Evolutionary conservation across 2,329 filamentous ascomycete genomes (phyloP).

Genomic region (Epichloe elymi): DNA sequence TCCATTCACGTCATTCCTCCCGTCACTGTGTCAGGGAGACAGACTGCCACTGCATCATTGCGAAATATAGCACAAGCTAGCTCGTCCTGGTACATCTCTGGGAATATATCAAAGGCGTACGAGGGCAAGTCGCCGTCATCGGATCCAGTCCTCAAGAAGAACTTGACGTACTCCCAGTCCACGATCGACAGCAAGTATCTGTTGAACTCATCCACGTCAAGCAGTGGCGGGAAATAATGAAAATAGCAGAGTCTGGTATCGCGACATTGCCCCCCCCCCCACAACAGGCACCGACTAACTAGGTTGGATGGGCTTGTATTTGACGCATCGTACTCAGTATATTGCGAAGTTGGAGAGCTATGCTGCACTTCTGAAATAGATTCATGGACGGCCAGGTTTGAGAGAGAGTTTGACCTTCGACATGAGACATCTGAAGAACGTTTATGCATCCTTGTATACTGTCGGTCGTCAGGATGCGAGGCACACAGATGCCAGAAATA

Average conservation of each 20-base stretch:
- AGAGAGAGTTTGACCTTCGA: neutral
- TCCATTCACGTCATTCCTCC: too few species aligned
- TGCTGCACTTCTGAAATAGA: neutral
- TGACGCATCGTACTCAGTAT: neutral
- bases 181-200: neutral
- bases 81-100: neutral
- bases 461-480: conserved; percentile 1
- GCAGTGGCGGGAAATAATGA: neutral
- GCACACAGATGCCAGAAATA: neutral
- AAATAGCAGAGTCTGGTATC: neutral
- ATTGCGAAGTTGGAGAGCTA: neutral
- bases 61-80: neutral
- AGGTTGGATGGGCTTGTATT: neutral
- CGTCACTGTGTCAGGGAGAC: neutral
- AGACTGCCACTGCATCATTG: neutral
- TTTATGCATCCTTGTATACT: neutral
- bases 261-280: neutral
- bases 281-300: neutral
- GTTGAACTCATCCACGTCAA: conserved; percentile 1
- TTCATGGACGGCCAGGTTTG: neutral
- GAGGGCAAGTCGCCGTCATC: conserved; percentile 1
- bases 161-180: conserved; percentile 4
- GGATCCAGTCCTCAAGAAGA: neutral
- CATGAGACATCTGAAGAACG: neutral
- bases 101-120: neutral